Evolutionary conservation across 164 flowering plant genomes (phyloP).

Genomic region (Euptelea pleiosperma): DNA sequence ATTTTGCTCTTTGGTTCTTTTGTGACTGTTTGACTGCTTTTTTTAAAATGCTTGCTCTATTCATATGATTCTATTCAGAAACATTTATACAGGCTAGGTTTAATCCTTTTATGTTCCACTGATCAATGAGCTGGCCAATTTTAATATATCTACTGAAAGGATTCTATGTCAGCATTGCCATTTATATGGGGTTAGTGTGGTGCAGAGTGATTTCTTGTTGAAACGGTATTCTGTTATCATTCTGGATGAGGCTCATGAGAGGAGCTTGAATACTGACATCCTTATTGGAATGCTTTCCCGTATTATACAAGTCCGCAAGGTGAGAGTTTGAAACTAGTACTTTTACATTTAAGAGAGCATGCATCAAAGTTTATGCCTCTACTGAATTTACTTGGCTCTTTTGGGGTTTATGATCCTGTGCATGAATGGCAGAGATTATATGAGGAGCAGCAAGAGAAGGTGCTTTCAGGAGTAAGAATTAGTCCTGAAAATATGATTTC

Average conservation of each 20-base stretch:
- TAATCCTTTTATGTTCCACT: background rate
- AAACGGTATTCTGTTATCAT: slow-evolving; percentile 76
- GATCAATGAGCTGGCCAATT: background rate
- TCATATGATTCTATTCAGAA: too few relatives aligned
- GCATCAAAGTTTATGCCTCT: background rate
- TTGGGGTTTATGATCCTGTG: slow-evolving; percentile 6
- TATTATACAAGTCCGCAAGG: slow-evolving; percentile 65
- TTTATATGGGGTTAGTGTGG: slow-evolving; percentile 10
- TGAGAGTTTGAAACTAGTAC: slow-evolving; percentile 15
- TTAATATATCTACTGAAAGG: background rate
- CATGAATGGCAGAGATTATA: slow-evolving; percentile 41
- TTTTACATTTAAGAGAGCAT: background rate
- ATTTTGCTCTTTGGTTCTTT: too few relatives aligned
- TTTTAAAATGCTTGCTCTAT: too few relatives aligned
- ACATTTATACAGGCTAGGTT: too few relatives aligned
- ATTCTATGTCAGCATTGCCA: background rate
- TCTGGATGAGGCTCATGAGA: slow-evolving; percentile 98
- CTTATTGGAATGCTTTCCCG: slow-evolving; percentile 97
- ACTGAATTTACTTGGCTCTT: background rate
- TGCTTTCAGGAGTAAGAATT: slow-evolving; percentile 45
- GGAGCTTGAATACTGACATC: slow-evolving; percentile 96
- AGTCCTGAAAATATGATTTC: slow-evolving; percentile 41
- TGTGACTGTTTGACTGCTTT: too few relatives aligned
- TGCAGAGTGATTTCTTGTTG: slow-evolving; percentile 80
- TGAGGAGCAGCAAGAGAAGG: slow-evolving; percentile 52